These are phyloP conservation scores for Xylaria hypoxylon DNA, from an alignment of 2,329 filamentous ascomycete species.

Conservation along the genomic window DNA sequence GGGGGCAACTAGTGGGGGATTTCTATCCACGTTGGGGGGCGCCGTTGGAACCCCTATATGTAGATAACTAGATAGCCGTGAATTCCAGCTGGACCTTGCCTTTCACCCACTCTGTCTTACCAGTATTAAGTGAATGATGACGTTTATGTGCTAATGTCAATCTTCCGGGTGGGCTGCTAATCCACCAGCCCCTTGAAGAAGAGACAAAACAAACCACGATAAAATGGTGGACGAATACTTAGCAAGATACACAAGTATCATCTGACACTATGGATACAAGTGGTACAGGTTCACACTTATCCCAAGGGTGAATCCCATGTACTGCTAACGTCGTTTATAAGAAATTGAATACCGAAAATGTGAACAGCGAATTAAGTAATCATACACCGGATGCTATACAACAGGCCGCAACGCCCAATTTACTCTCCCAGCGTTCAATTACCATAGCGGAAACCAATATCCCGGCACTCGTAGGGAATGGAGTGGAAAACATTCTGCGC, in stretches of 20 bases:
- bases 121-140: slow-evolving; percentile 6
- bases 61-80: slow-evolving; percentile 49
- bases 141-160: background rate
- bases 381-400: slow-evolving; percentile 32
- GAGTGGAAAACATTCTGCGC: slow-evolving; percentile 3
- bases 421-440: background rate
- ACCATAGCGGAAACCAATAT: background rate
- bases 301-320: background rate
- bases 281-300: background rate
- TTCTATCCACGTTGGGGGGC: slow-evolving; percentile 49
- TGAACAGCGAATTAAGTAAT: slow-evolving; percentile 11
- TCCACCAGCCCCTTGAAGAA: no score
- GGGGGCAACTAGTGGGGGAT: slow-evolving; percentile 51
- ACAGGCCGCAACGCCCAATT: slow-evolving; percentile 21
- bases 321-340: background rate
- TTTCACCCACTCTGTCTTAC: slow-evolving; percentile 27
- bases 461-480: background rate
- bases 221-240: no score
- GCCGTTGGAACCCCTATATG: slow-evolving; percentile 50
- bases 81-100: slow-evolving; percentile 45
- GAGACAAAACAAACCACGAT: no score
- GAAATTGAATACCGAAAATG: slow-evolving; percentile 11
- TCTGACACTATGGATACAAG: background rate
- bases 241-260: background rate
- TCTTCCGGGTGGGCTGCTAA: no score